phyloP scores from a whole-genome alignment of 2,329 filamentous ascomycete species.

The Penicillium sp. region DNA sequence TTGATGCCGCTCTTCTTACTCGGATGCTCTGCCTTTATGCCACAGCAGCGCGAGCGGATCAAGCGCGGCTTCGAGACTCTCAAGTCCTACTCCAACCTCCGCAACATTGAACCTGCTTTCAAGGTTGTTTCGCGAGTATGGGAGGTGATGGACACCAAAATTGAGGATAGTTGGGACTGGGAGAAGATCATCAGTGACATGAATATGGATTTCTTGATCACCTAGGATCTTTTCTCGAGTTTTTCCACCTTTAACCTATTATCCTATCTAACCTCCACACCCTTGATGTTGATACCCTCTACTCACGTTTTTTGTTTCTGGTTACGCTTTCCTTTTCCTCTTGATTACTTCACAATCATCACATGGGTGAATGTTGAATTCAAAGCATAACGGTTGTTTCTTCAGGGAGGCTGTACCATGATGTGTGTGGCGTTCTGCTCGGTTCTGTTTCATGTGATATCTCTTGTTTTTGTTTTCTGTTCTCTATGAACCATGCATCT shows the following conservation, averaged over 20 bases:
- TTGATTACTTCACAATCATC: neutral
- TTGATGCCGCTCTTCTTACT: constrained; percentile 64
- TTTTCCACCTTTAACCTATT: constrained; percentile 7
- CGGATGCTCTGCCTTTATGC: constrained; percentile 61
- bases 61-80: constrained; percentile 56
- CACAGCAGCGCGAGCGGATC: constrained; percentile 58
- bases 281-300: constrained; percentile 24
- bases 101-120: constrained; percentile 60
- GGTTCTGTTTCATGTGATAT: constrained; percentile 4
- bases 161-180: constrained; percentile 64
- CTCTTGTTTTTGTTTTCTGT: constrained; percentile 6
- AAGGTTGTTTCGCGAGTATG: constrained; percentile 60
- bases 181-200: constrained; percentile 61
- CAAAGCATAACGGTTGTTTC: constrained; percentile 18
- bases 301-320: neutral
- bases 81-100: constrained; percentile 58
- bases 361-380: constrained; percentile 8
- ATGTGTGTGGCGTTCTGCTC: constrained; percentile 20
- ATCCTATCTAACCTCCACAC: constrained; percentile 5
- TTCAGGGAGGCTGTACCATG: constrained; percentile 21
- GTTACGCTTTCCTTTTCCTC: constrained; percentile 4
- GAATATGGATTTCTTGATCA: constrained; percentile 64
- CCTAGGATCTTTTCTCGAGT: constrained; percentile 40
- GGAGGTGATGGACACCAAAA: constrained; percentile 61
- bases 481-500: constrained; percentile 14